These are phyloP conservation scores for Mycosphaerella arachidis DNA, from an alignment of 2,329 filamentous ascomycete genomes.

Conservation along the genomic window DNA sequence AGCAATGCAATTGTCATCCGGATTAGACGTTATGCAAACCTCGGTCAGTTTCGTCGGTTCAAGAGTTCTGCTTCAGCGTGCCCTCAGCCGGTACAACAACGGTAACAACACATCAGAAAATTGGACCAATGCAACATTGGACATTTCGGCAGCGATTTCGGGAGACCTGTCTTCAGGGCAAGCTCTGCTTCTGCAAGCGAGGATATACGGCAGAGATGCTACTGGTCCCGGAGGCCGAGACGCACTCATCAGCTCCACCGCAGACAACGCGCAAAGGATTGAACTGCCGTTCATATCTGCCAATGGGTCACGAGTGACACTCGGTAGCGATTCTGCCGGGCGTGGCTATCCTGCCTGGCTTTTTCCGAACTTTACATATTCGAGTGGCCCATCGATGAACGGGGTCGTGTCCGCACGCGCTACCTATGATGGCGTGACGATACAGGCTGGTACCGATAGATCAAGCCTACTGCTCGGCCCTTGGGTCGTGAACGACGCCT, in stretches of 20 bases:
- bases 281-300: slow-evolving; percentile 53
- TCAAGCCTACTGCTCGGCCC: slow-evolving; percentile 72
- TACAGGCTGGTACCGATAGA: slow-evolving; percentile 36
- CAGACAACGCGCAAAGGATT: slow-evolving; percentile 46
- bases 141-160: slow-evolving; percentile 67
- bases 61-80: slow-evolving; percentile 50
- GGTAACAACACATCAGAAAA: slow-evolving; percentile 54
- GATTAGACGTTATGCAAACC: slow-evolving; percentile 73
- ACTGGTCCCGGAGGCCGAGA: slow-evolving; percentile 48
- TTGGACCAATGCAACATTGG: slow-evolving; percentile 58
- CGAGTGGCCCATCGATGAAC: background rate
- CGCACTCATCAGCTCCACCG: slow-evolving; percentile 63
- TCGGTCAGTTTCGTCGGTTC: slow-evolving; percentile 69
- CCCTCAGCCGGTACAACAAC: slow-evolving; percentile 50
- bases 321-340: slow-evolving; percentile 45
- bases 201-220: slow-evolving; percentile 66
- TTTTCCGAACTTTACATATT: slow-evolving; percentile 75
- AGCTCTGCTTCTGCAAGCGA: slow-evolving; percentile 61
- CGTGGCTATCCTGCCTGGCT: slow-evolving; percentile 67
- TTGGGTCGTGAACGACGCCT: slow-evolving; percentile 64
- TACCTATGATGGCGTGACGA: slow-evolving; percentile 37
- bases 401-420: slow-evolving; percentile 36
- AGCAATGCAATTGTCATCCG: slow-evolving; percentile 72
- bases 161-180: slow-evolving; percentile 44
- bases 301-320: slow-evolving; percentile 54